Base-by-base conservation (phyloP, 2,329 filamentous ascomycete species). In the Curvularia sp. region DNA sequence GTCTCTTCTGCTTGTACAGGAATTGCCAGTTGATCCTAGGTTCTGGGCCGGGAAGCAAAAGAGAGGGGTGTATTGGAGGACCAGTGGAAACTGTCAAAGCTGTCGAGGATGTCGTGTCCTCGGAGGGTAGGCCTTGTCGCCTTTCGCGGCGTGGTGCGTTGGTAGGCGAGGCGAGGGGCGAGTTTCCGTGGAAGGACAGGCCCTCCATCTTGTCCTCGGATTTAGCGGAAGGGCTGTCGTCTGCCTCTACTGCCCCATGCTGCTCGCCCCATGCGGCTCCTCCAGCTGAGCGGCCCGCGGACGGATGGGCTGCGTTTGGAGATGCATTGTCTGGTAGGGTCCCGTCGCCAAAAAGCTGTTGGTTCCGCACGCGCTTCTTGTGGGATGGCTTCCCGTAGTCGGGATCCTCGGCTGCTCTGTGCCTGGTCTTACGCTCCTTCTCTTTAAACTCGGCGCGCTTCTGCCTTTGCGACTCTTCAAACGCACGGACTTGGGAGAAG, bases 21-120 rank as follows among this genome's bases (percentile, higher is more conserved):
- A 95, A 92, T 53, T 93, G 90, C 93, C 94, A 99, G 76, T 96
- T 97, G 48, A 98, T 81, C 68, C 87, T 89, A 57, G 88, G 72
- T 72, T 83, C 70, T 70, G 81, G 62, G 67, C 63, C 67, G 13
- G 70, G 62, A 2, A 77, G 66, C 15, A 78, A 48, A 20, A 79
- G 63, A 6, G 73, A 64, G 1, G 75, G 74, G 13, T 68, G 66
- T 31, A 78, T 64, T 3, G 75, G 75, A 4, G 65, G 53, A 3
- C 51, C 54, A 3, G n/a, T 31, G 1, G 20, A 31, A 18, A 43
- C 44, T 38, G 20, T 38, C 26, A 35, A 13, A 8, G 55, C 48
- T n/a, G 58, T 55, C 8, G 66, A 58, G 3, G 54, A 49, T n/a
- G 64, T 42, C 0, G 57, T 28, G 1, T 60, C 48, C 5, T 66